Conservation (phyloP, 225 moss, liverwort and hornwort genomes). For the Sphagnum tenellum region DNA sequence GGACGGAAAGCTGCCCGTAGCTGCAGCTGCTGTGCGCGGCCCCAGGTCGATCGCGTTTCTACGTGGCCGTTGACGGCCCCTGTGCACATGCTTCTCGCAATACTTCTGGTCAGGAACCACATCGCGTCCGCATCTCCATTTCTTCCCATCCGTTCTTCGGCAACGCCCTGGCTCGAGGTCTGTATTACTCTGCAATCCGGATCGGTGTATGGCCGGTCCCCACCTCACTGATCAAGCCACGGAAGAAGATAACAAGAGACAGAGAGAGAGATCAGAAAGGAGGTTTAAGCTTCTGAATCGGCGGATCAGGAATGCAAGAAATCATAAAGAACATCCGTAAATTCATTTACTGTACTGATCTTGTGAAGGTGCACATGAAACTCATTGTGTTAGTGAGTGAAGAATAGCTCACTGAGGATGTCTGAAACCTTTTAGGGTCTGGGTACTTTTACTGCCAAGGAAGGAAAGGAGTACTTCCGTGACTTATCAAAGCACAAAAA, state of each 20-base stretch:
- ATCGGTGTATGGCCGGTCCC: conserved; percentile 57
- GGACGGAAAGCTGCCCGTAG: too few species aligned
- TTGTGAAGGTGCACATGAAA: too few species aligned
- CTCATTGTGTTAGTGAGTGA: too few species aligned
- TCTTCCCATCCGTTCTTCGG: conserved; percentile 94
- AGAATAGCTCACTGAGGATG: too few species aligned
- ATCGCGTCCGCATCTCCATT: conserved; percentile 91
- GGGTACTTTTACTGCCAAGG: conserved; percentile 85
- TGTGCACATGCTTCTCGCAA: conserved; percentile 99
- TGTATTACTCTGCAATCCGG: conserved; percentile 81
- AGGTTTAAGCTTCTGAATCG: too few species aligned
- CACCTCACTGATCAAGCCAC: conserved; percentile 57
- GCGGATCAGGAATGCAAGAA: too few species aligned
- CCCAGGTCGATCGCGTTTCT: conserved; percentile 45
- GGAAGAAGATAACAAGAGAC: not conserved
- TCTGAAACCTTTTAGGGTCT: conserved; percentile 48
- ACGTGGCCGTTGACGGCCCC: conserved; percentile 93
- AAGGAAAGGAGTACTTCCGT: conserved; percentile 93
- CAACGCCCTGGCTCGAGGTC: conserved; percentile 95
- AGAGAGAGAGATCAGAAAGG: too few species aligned
- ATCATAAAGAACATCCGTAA: too few species aligned
- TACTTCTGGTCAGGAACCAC: conserved; percentile 98
- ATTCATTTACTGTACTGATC: too few species aligned
- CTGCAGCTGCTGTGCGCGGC: too few species aligned
- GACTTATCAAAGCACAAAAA: conserved; percentile 73